Base-by-base conservation (phyloP, 2,329 filamentous ascomycete genomes). In the Cladosporium austrohemisphaericum region DNA sequence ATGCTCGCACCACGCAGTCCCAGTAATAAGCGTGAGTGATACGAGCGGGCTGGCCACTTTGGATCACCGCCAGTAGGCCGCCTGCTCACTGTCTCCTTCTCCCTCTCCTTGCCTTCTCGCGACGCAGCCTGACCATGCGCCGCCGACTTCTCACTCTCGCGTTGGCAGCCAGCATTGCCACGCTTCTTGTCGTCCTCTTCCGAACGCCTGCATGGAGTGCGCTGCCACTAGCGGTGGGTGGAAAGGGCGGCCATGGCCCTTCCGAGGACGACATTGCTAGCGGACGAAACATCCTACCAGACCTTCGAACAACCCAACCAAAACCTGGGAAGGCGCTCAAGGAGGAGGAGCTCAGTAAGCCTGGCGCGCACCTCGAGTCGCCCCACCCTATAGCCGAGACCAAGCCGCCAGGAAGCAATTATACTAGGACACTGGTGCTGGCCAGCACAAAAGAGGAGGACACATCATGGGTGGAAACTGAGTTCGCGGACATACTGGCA, bases 381-480 rank as follows among this genome's bases (percentile, higher is more conserved):
- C 61, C 59, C 3, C 63, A 63, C 49, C 53, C 61, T n/a, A 26
- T 60, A 25, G 64, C 66, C 3, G 56, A 60, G 3, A 63, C 68
- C 6, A 73, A 75, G 51, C 70, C 75, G 0, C 56, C 68, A 0
- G 73, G 73, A 1, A 68, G 70, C 52, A 72, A 72, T 32, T 82
- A 80, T 57, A 77, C 76, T 3, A 76, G 75, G 20, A 70, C 68
- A 1, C 60, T 84, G 19, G 76, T 84, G 4, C 70, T 83, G 41
- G 72, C 79, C 1, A 72, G 73, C 38, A 73, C 73, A 18, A 73
- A 72, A 50, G 62, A 66, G 2, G 78, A 83, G 59, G 71, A 80
- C 50, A 70, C 73, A 2, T 61, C 59, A 23, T 83, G 80, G 80
- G 73, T 83, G n/a, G 67, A 73, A 26, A 56, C 70, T 11, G 69